These are phyloP conservation scores for Verticillium zaregamsianum DNA, from an alignment of 2,329 filamentous ascomycete species.

Conservation along the genomic window DNA sequence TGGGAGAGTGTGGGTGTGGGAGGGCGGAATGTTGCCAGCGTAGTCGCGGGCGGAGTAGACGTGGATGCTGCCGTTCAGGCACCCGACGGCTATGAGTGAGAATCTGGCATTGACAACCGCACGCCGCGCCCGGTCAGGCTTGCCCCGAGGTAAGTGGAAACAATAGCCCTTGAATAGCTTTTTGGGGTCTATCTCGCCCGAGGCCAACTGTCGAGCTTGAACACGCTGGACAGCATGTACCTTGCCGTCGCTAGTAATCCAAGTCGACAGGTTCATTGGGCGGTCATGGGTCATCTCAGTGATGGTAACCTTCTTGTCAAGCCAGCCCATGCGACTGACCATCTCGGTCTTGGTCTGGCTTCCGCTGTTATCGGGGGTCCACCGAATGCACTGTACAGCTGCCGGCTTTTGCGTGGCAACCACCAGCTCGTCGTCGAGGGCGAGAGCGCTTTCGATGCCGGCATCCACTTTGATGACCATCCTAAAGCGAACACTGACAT, in stretches of 20 bases:
- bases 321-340: conserved; percentile 79
- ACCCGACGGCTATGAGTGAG: conserved; percentile 86
- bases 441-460: conserved; percentile 81
- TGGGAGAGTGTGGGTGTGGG: conserved; percentile 70
- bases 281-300: conserved; percentile 88
- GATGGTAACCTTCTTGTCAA: conserved; percentile 73
- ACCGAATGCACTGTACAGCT: conserved; percentile 94
- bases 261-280: conserved; percentile 92
- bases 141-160: conserved; percentile 70
- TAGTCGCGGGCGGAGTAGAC: conserved; percentile 96
- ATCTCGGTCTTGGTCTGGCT: conserved; percentile 89
- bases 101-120: conserved; percentile 92
- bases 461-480: conserved; percentile 99
- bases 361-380: conserved; percentile 78
- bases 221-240: conserved; percentile 87
- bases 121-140: conserved; percentile 59
- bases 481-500: conserved; percentile 86
- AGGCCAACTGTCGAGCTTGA: conserved; percentile 22
- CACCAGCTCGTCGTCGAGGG: conserved; percentile 86
- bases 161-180: conserved; percentile 85
- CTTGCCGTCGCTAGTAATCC: conserved; percentile 83
- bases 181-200: conserved; percentile 46
- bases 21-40: conserved; percentile 83
- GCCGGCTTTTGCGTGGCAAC: conserved; percentile 89
- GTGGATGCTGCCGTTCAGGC: conserved; percentile 70